phyloP scores from a whole-genome alignment of 2,329 filamentous ascomycete species.

The Aspergillus sp. region DNA sequence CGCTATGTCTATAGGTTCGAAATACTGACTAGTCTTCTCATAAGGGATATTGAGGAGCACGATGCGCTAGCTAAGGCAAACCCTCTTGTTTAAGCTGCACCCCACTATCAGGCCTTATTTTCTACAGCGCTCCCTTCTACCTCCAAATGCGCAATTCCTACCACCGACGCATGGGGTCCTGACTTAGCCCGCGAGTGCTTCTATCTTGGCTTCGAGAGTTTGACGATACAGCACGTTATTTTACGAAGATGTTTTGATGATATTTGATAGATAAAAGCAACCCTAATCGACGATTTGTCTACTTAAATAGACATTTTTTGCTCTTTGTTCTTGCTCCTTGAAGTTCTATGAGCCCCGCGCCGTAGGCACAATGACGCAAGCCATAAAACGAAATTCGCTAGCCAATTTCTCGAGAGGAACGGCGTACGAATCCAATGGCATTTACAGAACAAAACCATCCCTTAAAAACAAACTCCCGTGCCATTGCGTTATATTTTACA shows the following conservation, averaged over 20 bases:
- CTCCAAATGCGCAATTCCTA: neutral
- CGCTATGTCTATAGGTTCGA: neutral
- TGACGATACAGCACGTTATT: conserved; percentile 13
- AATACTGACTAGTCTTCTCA: conserved; percentile 21
- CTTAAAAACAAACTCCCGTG: neutral
- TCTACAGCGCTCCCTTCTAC: neutral
- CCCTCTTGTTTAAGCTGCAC: conserved; percentile 28
- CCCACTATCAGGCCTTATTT: neutral
- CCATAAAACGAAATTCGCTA: neutral
- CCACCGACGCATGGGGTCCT: neutral
- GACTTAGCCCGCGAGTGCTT: neutral
- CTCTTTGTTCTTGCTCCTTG: neutral
- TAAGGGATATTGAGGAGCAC: conserved; percentile 84
- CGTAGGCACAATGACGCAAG: neutral
- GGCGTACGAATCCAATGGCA: neutral
- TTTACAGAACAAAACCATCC: neutral
- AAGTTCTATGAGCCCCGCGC: neutral
- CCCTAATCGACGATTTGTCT: neutral
- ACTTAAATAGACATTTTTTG: neutral
- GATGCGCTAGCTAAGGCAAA: conserved; percentile 64
- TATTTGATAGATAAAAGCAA: conserved; percentile 21
- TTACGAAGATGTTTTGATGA: conserved; percentile 19
- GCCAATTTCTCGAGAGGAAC: neutral
- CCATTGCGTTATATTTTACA: conserved; percentile 1
- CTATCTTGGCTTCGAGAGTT: conserved; percentile 2